A percentile compares a stretch with the other conserved stretches of the same genome.
phyloP scores from a whole-genome alignment of 139 green algal species.

The Limnomonas spitsbergensis region DNA sequence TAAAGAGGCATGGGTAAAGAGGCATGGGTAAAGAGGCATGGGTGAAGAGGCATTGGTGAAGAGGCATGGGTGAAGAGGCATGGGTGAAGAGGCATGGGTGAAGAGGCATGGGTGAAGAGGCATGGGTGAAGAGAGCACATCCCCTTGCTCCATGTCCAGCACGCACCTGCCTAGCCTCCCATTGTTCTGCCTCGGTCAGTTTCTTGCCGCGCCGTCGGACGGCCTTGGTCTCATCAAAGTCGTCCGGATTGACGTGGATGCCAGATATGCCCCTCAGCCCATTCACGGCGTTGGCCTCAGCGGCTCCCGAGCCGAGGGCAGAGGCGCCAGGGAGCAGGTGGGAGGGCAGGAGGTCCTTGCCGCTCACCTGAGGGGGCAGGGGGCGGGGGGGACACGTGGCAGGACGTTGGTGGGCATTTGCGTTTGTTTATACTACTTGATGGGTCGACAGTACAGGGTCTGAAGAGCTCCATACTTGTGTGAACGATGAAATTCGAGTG shows the following conservation, averaged over 20 bases:
- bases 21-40: too few relatives aligned
- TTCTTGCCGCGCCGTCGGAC: slow-evolving; percentile 49
- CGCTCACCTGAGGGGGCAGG: slow-evolving; percentile 45
- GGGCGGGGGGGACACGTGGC: too few relatives aligned
- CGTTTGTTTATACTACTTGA: too few relatives aligned
- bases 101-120: background rate
- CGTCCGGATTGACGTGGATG: slow-evolving; percentile 63
- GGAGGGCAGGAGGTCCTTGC: slow-evolving; percentile 71
- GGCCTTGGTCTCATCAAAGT: slow-evolving; percentile 30
- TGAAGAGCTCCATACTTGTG: too few relatives aligned
- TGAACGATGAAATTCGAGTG: too few relatives aligned
- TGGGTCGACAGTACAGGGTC: too few relatives aligned
- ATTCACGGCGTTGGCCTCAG: background rate
- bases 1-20: too few relatives aligned
- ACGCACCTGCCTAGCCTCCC: slow-evolving; percentile 70
- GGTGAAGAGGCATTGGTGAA: too few relatives aligned
- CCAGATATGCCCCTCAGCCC: slow-evolving; percentile 70
- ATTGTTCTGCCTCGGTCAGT: slow-evolving; percentile 73
- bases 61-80: too few relatives aligned
- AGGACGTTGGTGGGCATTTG: too few relatives aligned
- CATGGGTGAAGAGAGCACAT: background rate
- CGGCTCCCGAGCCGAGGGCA: background rate
- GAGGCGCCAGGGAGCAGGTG: slow-evolving; percentile 22
- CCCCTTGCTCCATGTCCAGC: background rate
- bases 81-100: too few relatives aligned